Evolutionary conservation across 495 filamentous ascomycete species (phyloP).

Genomic region (Ramalina intermedia): DNA sequence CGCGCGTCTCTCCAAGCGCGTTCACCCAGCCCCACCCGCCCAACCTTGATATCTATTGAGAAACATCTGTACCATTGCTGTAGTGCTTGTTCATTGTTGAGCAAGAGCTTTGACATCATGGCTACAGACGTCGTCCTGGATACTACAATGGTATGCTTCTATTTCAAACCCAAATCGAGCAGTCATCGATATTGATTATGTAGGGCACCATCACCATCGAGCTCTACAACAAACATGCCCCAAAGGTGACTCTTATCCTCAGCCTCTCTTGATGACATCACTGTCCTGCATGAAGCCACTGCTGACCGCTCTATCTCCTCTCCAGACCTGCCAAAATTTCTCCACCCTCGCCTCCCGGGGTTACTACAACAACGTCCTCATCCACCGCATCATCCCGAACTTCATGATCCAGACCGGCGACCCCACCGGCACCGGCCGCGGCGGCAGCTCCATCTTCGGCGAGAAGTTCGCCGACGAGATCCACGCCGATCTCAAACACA

Average conservation of each 20-base stretch:
- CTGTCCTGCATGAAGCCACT: too few species aligned
- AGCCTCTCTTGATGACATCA: too few species aligned
- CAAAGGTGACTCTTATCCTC: too few species aligned
- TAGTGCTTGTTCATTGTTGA: too few species aligned
- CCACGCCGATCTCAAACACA: conserved; percentile 62
- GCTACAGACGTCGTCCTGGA: conserved; percentile 62
- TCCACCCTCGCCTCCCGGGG: conserved; percentile 57
- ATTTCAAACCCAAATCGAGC: not conserved
- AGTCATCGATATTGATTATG: conserved; percentile 9
- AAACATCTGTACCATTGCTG: too few species aligned
- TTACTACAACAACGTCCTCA: conserved; percentile 73
- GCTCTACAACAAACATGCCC: conserved; percentile 73
- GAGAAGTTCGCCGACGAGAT: conserved; percentile 96
- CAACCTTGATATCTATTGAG: too few species aligned
- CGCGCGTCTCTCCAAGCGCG: too few species aligned
- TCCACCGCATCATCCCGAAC: conserved; percentile 90
- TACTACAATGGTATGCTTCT: conserved; percentile 57
- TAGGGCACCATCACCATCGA: conserved; percentile 76
- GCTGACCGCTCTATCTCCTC: not conserved
- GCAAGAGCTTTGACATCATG: conserved; percentile 30
- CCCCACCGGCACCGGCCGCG: conserved; percentile 88
- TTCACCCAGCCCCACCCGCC: too few species aligned
- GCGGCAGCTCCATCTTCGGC: conserved; percentile 81
- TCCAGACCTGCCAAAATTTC: conserved; percentile 76
- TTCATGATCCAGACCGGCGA: conserved; percentile 98